phyloP scores from a whole-genome alignment of 371 early-diverging fungal species.

The Phascolomyces articulosus region DNA sequence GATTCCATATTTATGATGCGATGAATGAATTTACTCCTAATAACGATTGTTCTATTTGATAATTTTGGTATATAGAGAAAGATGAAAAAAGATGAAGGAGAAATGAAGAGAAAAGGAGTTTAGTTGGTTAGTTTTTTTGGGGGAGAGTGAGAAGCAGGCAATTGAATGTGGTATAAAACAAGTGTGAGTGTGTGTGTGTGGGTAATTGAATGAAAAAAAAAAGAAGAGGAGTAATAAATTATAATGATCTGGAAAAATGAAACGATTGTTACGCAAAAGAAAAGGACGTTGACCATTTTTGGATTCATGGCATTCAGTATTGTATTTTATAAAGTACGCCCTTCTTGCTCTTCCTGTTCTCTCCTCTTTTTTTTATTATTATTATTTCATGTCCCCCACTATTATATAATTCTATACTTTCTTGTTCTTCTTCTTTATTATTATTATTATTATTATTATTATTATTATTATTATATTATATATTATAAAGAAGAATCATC shows the following conservation, averaged over 20 bases:
- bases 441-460: too few relatives aligned
- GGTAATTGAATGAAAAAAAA: neutral
- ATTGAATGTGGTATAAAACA: neutral
- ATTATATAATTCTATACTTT: neutral
- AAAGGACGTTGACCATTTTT: conserved; percentile 15
- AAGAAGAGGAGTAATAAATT: conserved; percentile 7
- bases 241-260: conserved; percentile 2
- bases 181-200: neutral
- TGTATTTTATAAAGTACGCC: conserved; percentile 11
- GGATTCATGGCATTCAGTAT: conserved; percentile 8
- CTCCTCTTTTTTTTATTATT: neutral
- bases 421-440: neutral
- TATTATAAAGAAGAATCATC: too few relatives aligned
- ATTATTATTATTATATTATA: neutral
- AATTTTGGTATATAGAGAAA: too few relatives aligned
- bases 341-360: neutral
- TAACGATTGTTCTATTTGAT: too few relatives aligned
- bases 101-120: too few relatives aligned
- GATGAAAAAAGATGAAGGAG: too few relatives aligned
- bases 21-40: too few relatives aligned
- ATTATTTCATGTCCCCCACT: neutral
- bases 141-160: too few relatives aligned
- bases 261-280: conserved; percentile 18
- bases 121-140: too few relatives aligned
- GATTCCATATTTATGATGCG: too few relatives aligned